These are phyloP conservation scores for Straminergon stramineum DNA, from an alignment of 225 moss, liverwort and hornwort species.

Conservation along the genomic window DNA sequence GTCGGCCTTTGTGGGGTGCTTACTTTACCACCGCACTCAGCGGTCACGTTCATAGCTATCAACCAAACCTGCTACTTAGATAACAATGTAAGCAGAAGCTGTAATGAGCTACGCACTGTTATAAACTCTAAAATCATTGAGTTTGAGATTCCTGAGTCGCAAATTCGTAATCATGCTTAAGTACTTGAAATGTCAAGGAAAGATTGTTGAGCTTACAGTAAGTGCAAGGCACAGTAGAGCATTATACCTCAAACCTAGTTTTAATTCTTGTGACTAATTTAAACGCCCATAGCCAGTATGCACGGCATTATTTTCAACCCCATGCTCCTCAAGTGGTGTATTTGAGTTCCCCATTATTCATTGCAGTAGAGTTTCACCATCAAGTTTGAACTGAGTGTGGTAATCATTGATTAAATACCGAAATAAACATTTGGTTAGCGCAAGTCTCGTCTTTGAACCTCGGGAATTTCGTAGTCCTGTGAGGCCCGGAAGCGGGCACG, in stretches of 20 bases:
- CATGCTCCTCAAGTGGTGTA: not conserved
- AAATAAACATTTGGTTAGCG: not conserved
- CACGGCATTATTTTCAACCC: constrained; percentile 2
- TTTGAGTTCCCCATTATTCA: constrained; percentile 4
- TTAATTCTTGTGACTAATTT: not conserved
- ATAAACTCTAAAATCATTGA: not conserved
- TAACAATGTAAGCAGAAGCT: not conserved
- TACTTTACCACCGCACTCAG: constrained; percentile 66
- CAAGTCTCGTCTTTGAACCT: not conserved
- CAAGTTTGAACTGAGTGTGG: not conserved
- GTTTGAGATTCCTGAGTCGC: not conserved
- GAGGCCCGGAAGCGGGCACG: not conserved
- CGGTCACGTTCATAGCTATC: constrained; percentile 43
- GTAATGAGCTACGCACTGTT: not conserved
- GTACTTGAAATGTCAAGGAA: not conserved
- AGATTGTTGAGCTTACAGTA: not conserved
- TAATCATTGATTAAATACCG: not conserved
- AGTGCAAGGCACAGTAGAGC: not conserved
- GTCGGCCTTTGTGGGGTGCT: constrained; percentile 77
- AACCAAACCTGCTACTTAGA: not conserved
- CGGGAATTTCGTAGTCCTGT: not conserved
- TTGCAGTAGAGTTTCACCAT: not conserved
- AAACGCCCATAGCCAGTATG: not conserved
- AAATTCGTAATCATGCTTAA: not conserved
- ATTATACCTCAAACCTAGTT: not conserved